Evolutionary conservation across 1,284 basidiomycete genomes (phyloP), one percentile per base, ranked within the genome.

Genomic region (Tilletiaria anomala): DNA sequence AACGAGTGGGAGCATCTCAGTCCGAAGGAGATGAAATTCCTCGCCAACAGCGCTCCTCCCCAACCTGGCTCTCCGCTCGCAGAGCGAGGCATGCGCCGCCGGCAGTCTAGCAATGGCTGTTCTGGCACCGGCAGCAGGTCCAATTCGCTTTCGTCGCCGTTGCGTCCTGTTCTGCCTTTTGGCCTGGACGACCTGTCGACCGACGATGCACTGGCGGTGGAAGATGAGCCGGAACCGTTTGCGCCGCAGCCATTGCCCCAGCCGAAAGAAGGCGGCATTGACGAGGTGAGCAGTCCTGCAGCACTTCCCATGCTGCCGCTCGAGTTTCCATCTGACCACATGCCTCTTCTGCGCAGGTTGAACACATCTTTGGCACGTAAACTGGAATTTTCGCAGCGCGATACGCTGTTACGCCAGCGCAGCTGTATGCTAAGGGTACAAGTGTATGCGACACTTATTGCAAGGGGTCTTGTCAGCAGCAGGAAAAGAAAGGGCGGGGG

Each of bases 1-100:
- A 58, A 53, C 33, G 51, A 54, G 20, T 65, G 62, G 62, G 62
- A 65, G 34, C 56, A 63, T 38, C 43, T 65, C 24, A 54, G 51
- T 20, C 62, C 62, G 8, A 54, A 56, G 26, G 62, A 63, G 33
- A 65, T 65, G 61, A 50, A 49, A 3, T 49, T 51, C 32, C 49
- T 65, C 3, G 38, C 51, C 1, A 48, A 51, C 5, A 46, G 50
- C 44, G 6, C 5, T 18, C 22, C 6, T 6, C 29, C 12, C 26
- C 38, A 12, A 19, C 38, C 6, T 17, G 38, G 10, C 31, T 39
- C 38, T n/a, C 38, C 38, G 4, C 31, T 32, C 15, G 38, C 38
- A 6, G 32, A 32, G 17, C 38, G 29, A 31, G 14, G 38, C 10
- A 15, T 19, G 17, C 3, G 29, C 22, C 21, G n/a, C 14, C 23